These are phyloP conservation scores for Pseudogymnoascus sp. DNA, from an alignment of 2,329 filamentous ascomycete genomes.

Conservation along the genomic window DNA sequence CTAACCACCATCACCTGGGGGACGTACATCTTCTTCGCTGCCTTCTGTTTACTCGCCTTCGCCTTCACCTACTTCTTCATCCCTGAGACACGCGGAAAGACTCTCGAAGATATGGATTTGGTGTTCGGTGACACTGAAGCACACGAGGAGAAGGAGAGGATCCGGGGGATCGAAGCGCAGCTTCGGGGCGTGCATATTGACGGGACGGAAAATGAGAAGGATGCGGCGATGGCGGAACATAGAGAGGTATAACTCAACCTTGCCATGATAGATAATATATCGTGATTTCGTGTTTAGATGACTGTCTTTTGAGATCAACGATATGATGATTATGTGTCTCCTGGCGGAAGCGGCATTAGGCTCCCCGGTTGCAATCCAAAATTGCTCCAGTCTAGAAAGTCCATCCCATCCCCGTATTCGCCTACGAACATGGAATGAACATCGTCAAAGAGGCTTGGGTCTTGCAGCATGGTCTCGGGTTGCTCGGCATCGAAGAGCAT, in stretches of 20 bases:
- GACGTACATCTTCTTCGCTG: constrained; percentile 54
- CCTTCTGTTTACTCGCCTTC: constrained; percentile 42
- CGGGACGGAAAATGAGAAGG: constrained; percentile 17
- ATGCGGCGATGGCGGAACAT: constrained; percentile 6
- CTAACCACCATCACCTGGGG: constrained; percentile 45
- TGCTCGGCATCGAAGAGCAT: constrained; percentile 24
- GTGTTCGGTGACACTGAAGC: constrained; percentile 36
- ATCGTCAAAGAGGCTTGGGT: constrained; percentile 31
- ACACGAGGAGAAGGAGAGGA: constrained; percentile 29
- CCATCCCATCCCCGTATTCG: constrained; percentile 30
- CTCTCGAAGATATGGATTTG: constrained; percentile 49
- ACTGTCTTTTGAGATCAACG: not conserved
- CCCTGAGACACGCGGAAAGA: constrained; percentile 50
- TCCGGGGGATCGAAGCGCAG: constrained; percentile 19
- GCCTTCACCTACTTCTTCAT: constrained; percentile 48
- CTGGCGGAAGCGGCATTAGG: not conserved
- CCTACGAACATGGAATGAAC: constrained; percentile 31
- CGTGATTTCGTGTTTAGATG: not conserved
- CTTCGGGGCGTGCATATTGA: constrained; percentile 17
- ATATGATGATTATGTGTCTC: not conserved
- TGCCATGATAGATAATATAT: not conserved
- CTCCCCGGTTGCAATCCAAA: constrained; percentile 17
- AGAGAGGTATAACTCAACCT: constrained; percentile 8
- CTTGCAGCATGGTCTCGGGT: constrained; percentile 31
- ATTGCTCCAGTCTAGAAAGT: constrained; percentile 35